A percentile compares a stretch with the other conserved stretches of the same genome.
These are phyloP conservation scores for Durotheca rogersii DNA, from an alignment of 495 filamentous ascomycete genomes.

Conservation along the genomic window DNA sequence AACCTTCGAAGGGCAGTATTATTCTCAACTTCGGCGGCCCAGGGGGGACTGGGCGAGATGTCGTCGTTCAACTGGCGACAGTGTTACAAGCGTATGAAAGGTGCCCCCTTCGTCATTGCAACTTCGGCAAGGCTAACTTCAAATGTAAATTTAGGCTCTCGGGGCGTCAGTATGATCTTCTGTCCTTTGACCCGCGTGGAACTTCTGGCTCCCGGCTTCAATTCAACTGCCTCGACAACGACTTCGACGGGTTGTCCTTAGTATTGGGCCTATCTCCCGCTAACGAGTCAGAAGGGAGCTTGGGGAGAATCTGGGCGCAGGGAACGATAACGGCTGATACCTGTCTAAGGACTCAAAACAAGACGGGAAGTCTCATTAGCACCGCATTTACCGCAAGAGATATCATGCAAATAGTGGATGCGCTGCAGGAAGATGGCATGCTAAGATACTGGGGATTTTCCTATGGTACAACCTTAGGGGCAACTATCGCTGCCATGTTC, in stretches of 20 bases:
- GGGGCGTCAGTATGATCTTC: slow-evolving; percentile 43
- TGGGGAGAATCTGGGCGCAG: slow-evolving; percentile 12
- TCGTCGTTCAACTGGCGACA: slow-evolving; percentile 5
- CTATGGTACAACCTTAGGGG: slow-evolving; percentile 47
- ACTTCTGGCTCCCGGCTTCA: slow-evolving; percentile 20
- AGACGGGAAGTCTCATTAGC: slow-evolving; percentile 16
- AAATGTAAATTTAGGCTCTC: slow-evolving; percentile 27
- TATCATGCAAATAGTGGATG: slow-evolving; percentile 46
- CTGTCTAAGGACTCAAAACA: slow-evolving; percentile 14
- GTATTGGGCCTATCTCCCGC: not conserved
- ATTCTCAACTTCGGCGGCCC: slow-evolving; percentile 51
- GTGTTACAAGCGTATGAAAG: slow-evolving; percentile 20
- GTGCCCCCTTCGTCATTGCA: slow-evolving; percentile 4
- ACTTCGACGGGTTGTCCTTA: slow-evolving; percentile 15
- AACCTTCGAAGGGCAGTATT: slow-evolving; percentile 43
- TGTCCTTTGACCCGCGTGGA: slow-evolving; percentile 42
- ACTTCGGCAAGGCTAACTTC: not conserved
- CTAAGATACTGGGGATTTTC: slow-evolving; percentile 50
- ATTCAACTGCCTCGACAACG: slow-evolving; percentile 9
- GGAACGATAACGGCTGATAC: not conserved
- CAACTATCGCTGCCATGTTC: slow-evolving; percentile 46
- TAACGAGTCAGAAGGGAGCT: slow-evolving; percentile 5
- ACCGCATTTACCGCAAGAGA: slow-evolving; percentile 43
- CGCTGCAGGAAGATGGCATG: slow-evolving; percentile 46
- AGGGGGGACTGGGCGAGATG: slow-evolving; percentile 28